Percentiles rank a stretch among this genome's conserved stretches.
Evolutionary conservation across 331 rosid genomes (phyloP).

Genomic region (Quercus phellos): DNA sequence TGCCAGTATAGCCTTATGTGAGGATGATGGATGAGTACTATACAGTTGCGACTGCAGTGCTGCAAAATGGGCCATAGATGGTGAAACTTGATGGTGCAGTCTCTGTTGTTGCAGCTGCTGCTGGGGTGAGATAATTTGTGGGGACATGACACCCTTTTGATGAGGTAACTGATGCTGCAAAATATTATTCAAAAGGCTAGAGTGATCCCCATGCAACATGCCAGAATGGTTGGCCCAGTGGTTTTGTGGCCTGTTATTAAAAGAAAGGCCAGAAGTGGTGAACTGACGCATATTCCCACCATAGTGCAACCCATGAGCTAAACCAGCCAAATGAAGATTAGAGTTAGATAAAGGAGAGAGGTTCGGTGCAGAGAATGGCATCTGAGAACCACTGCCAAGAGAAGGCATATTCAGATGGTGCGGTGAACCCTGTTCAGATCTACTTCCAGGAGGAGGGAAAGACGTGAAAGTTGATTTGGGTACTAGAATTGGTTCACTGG

Average conservation of each 20-base stretch:
- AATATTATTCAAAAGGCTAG: slow-evolving; percentile 38
- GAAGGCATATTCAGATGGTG: slow-evolving; percentile 36
- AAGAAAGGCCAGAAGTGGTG: slow-evolving; percentile 29
- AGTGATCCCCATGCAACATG: slow-evolving; percentile 48
- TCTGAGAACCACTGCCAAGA: slow-evolving; percentile 40
- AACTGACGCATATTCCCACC: slow-evolving; percentile 48
- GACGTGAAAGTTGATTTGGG: slow-evolving; percentile 60
- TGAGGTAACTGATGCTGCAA: slow-evolving; percentile 46
- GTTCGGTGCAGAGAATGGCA: slow-evolving; percentile 40
- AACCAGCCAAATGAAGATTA: slow-evolving; percentile 42
- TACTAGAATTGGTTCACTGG: slow-evolving; percentile 48
- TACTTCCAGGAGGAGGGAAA: slow-evolving; percentile 67
- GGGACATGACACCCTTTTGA: slow-evolving; percentile 35
- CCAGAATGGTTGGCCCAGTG: slow-evolving; percentile 58
- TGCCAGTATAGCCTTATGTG: slow-evolving; percentile 36
- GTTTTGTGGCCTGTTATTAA: slow-evolving; percentile 41
- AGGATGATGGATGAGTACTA: slow-evolving; percentile 33
- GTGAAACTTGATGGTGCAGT: slow-evolving; percentile 34
- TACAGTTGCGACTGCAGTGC: slow-evolving; percentile 43
- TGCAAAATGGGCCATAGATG: slow-evolving; percentile 40
- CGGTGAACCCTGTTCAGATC: slow-evolving; percentile 48
- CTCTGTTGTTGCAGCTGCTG: slow-evolving; percentile 44
- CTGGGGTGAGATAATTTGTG: slow-evolving; percentile 35
- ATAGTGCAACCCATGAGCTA: slow-evolving; percentile 44
- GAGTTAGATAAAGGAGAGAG: slow-evolving; percentile 42